A percentile compares a stretch with the other conserved stretches of the same genome.
Conservation (phyloP, 2,329 filamentous ascomycete genomes). For the Parastagonospora nodorum region DNA sequence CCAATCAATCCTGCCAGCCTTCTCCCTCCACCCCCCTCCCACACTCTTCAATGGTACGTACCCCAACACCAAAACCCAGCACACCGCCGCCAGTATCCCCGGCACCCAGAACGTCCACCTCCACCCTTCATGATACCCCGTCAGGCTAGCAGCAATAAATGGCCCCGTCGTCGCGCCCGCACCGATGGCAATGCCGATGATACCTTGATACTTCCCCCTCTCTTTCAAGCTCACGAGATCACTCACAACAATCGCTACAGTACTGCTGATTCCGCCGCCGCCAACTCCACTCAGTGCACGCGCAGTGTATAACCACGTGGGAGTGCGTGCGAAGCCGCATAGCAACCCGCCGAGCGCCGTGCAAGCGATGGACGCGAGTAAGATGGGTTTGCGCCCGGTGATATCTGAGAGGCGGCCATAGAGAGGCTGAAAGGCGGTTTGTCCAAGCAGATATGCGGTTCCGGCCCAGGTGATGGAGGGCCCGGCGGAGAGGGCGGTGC, state of each 20-base stretch:
- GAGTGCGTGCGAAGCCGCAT: conserved; percentile 27
- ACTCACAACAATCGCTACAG: conserved; percentile 36
- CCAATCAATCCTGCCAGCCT: conserved; percentile 4
- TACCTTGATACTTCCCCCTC: conserved; percentile 38
- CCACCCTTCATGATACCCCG: conserved; percentile 5
- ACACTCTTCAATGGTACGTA: conserved; percentile 1
- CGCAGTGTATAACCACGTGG: conserved; percentile 29
- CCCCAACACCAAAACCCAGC: not conserved
- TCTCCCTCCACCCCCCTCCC: conserved; percentile 1
- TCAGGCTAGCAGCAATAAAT: conserved; percentile 7
- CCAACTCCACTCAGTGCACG: conserved; percentile 36
- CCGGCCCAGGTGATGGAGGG: conserved; percentile 5
- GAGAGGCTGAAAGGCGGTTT: conserved; percentile 1
- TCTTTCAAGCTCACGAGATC: conserved; percentile 35
- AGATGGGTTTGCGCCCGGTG: conserved; percentile 1
- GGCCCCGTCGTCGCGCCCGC: conserved; percentile 5
- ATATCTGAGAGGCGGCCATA: conserved; percentile 8
- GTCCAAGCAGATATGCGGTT: conserved; percentile 1
- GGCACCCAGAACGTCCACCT: not conserved
- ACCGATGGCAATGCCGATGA: conserved; percentile 9
- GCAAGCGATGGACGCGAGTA: not conserved
- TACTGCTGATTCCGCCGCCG: conserved; percentile 31
- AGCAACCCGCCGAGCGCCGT: conserved; percentile 22
- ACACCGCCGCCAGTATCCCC: not conserved
- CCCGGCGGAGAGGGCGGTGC: conserved; percentile 1